These are phyloP conservation scores for Beauveria caledonica DNA, from an alignment of 2,329 filamentous ascomycete species.

Conservation along the genomic window DNA sequence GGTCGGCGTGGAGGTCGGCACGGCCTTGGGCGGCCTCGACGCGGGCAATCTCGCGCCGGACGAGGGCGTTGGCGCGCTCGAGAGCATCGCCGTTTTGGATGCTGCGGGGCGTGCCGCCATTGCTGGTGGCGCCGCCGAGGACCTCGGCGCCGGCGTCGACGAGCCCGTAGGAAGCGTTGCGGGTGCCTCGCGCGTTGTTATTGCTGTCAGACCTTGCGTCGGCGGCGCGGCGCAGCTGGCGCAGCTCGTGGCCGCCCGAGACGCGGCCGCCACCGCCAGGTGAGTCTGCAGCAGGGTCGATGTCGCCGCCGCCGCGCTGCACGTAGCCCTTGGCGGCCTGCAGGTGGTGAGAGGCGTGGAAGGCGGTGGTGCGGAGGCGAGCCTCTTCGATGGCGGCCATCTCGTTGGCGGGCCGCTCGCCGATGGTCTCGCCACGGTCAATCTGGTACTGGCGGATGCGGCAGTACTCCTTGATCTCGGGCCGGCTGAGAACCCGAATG, in stretches of 20 bases:
- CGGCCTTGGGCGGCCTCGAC: conserved; percentile 44
- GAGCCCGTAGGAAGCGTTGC: conserved; percentile 20
- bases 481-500: conserved; percentile 39
- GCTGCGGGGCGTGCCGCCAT: conserved; percentile 12
- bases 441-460: conserved; percentile 52
- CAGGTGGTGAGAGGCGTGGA: conserved; percentile 11
- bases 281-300: neutral
- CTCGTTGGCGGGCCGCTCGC: conserved; percentile 43
- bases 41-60: conserved; percentile 43
- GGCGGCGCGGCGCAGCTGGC: conserved; percentile 34
- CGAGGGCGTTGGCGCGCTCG: conserved; percentile 41
- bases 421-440: conserved; percentile 42
- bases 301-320: neutral
- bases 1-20: conserved; percentile 38
- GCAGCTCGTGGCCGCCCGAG: conserved; percentile 30
- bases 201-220: conserved; percentile 21
- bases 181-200: conserved; percentile 18
- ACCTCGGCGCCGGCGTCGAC: neutral
- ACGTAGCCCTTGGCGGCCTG: conserved; percentile 14
- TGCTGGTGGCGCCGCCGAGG: neutral
- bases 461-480: conserved; percentile 56
- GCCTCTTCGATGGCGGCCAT: conserved; percentile 43
- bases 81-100: conserved; percentile 21
- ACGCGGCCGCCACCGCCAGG: neutral
- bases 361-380: conserved; percentile 31